Evolutionary conservation across 805 yeast species (phyloP).

Genomic region (Starmerella kuoi): DNA sequence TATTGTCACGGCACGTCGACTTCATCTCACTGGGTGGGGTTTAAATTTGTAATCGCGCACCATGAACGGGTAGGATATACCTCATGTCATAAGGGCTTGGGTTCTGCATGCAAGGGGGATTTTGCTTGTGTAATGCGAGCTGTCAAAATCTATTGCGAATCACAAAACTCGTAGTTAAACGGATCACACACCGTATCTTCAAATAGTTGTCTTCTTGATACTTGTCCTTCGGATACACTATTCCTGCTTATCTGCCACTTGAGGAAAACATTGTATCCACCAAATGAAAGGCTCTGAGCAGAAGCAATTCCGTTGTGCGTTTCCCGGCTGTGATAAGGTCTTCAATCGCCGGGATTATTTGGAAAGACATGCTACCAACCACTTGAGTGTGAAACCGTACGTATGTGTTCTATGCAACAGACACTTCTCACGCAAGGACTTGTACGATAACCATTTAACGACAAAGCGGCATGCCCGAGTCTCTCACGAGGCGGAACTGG

Average conservation of each 20-base stretch:
- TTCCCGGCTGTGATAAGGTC: slow-evolving; percentile 27
- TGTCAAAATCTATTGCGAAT: slow-evolving; percentile 5
- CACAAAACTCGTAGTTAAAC: not conserved
- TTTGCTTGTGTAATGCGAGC: slow-evolving; percentile 11
- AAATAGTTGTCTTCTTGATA: no score
- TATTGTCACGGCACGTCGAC: no score
- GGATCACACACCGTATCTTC: no score
- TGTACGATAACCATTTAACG: slow-evolving; percentile 29
- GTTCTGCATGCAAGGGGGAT: slow-evolving; percentile 8
- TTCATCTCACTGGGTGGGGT: no score
- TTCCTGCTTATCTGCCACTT: no score
- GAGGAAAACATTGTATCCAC: no score
- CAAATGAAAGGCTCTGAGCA: slow-evolving; percentile 8
- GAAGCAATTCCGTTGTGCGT: slow-evolving; percentile 28
- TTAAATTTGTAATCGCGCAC: no score
- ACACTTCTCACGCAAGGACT: slow-evolving; percentile 28
- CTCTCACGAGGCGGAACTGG: slow-evolving; percentile 13
- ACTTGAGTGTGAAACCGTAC: slow-evolving; percentile 28
- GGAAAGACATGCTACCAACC: slow-evolving; percentile 31
- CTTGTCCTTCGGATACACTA: no score
- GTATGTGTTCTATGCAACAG: slow-evolving; percentile 28
- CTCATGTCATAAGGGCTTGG: no score
- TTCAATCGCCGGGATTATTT: slow-evolving; percentile 30
- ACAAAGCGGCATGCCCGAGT: slow-evolving; percentile 29
- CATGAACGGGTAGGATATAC: no score